Evolutionary conservation across 1,284 basidiomycete genomes (phyloP).

Genomic region (Chiua sp.): DNA sequence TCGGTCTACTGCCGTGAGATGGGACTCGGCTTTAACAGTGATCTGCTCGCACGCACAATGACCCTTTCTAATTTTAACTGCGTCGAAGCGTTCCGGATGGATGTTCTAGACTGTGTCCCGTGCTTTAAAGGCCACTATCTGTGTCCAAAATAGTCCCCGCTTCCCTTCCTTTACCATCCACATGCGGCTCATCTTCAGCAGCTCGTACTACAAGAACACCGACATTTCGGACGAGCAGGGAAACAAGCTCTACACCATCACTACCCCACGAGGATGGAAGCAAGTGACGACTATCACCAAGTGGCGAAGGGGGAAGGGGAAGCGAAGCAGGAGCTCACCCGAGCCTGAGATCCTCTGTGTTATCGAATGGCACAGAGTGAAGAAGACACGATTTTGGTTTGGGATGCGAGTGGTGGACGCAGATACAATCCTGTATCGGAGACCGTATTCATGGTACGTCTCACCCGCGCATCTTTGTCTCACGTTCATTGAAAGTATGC

Average conservation of each 20-base stretch:
- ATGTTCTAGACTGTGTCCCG: background rate
- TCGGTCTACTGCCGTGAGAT: background rate
- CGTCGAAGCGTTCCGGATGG: background rate
- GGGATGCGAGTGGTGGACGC: constrained; percentile 11
- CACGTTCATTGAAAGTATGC: background rate
- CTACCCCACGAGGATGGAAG: constrained; percentile 22
- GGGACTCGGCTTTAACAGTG: background rate
- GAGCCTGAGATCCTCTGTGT: constrained; percentile 15
- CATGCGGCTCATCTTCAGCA: constrained; percentile 25
- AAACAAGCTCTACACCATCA: constrained; percentile 21
- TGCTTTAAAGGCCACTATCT: background rate
- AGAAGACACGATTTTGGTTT: constrained; percentile 18
- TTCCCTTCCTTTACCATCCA: background rate
- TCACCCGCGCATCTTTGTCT: background rate
- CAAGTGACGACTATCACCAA: constrained; percentile 25
- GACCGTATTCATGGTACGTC: constrained; percentile 23
- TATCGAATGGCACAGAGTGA: constrained; percentile 26
- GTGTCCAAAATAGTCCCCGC: background rate
- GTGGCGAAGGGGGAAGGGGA: constrained; percentile 8
- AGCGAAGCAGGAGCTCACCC: background rate
- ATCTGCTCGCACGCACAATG: background rate
- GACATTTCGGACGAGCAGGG: constrained; percentile 19
- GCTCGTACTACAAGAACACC: constrained; percentile 21
- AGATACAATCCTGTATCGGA: constrained; percentile 13
- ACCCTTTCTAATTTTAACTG: constrained; percentile 13